These are phyloP conservation scores for Eragrostis tef DNA, from an alignment of 202 grass and related monocot genomes.

Conservation along the genomic window DNA sequence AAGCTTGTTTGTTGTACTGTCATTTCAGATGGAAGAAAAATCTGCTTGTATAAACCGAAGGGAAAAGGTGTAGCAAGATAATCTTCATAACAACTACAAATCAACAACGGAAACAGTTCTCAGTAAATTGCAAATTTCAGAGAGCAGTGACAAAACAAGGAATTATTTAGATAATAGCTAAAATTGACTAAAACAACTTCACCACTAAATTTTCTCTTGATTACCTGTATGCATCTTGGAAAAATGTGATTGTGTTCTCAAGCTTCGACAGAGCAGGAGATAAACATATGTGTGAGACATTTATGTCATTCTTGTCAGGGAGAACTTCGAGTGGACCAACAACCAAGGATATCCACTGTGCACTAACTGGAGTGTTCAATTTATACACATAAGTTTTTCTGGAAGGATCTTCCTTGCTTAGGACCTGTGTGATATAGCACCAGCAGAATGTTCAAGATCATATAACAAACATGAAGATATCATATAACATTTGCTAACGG, in stretches of 20 bases:
- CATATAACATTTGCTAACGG: slow-evolving; percentile 12
- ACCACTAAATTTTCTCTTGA: slow-evolving; percentile 26
- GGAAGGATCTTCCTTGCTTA: slow-evolving; percentile 88
- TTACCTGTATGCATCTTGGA: slow-evolving; percentile 88
- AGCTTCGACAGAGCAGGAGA: slow-evolving; percentile 73
- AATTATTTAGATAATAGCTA: slow-evolving; percentile 9
- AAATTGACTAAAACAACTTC: slow-evolving; percentile 8
- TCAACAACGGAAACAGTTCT: slow-evolving; percentile 37
- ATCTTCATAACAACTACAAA: slow-evolving; percentile 88
- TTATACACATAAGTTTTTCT: slow-evolving; percentile 96
- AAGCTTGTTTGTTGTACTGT: slow-evolving; percentile 67
- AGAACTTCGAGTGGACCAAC: slow-evolving; percentile 94
- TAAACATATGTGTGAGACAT: slow-evolving; percentile 84
- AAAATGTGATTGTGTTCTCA: slow-evolving; percentile 85
- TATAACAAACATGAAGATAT: slow-evolving; percentile 5
- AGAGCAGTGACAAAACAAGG: slow-evolving; percentile 41
- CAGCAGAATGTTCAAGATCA: slow-evolving; percentile 38
- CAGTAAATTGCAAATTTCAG: slow-evolving; percentile 20
- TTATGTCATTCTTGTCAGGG: slow-evolving; percentile 69
- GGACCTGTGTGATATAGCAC: slow-evolving; percentile 66
- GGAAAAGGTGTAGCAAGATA: slow-evolving; percentile 85
- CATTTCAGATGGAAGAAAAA: slow-evolving; percentile 88
- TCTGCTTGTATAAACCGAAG: slow-evolving; percentile 89
- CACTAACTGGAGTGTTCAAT: slow-evolving; percentile 83
- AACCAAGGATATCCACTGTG: slow-evolving; percentile 90